Conservation (phyloP, 192 early-diverging fungal species). For the Backusella luteola region DNA sequence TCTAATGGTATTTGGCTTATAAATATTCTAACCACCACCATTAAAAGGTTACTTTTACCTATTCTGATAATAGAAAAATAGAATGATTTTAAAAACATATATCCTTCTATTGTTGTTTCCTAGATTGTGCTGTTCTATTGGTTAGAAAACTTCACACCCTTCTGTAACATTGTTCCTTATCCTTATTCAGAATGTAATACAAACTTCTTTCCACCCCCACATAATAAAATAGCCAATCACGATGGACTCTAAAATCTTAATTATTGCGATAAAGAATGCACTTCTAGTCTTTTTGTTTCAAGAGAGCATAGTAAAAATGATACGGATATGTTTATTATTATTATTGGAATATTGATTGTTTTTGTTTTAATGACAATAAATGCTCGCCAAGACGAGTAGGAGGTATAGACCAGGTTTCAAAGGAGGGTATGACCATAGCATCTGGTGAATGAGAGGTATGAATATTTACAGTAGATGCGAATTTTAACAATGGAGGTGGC, state of each 20-base stretch:
- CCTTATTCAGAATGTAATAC: background rate
- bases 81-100: too few relatives aligned
- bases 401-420: background rate
- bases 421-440: background rate
- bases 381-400: background rate
- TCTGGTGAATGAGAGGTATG: background rate
- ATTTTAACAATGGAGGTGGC: background rate
- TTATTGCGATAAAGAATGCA: background rate
- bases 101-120: too few relatives aligned
- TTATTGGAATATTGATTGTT: background rate
- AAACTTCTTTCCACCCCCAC: background rate
- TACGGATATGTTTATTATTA: background rate
- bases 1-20: too few relatives aligned
- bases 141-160: background rate
- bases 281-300: too few relatives aligned
- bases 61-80: too few relatives aligned
- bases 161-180: background rate
- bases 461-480: background rate
- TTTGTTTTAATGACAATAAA: conserved; percentile 4
- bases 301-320: background rate
- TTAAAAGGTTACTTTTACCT: too few relatives aligned
- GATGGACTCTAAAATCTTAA: background rate
- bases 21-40: too few relatives aligned
- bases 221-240: background rate
- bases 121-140: background rate